Base-by-base conservation (phyloP, 2,329 filamentous ascomycete species). In the Knufia petricola region DNA sequence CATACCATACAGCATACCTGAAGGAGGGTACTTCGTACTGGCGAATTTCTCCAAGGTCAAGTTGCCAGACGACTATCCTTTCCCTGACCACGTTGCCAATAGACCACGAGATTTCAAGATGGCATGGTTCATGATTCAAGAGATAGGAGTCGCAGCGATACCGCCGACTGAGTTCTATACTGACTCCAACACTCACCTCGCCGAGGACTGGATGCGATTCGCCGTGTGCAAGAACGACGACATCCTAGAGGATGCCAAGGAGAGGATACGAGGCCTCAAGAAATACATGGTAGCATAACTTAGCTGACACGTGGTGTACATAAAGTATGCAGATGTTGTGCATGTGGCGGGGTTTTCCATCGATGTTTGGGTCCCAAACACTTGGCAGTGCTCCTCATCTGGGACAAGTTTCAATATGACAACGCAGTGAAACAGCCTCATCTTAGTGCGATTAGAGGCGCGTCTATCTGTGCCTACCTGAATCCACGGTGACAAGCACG, bases 161-260 rank as follows among this genome's bases (percentile, higher is more conserved):
- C 92, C 92, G 15, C 92, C 92, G 0, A 95, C 89, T 0, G 92
- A 98, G 67, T 98, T 98, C 67, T 96, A 95, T 65, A 95, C 90
- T 0, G 82, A 87, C 15, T 70, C 67, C 37, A 95, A 95, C 61
- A 80, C 85, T 23, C 80, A 85, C 60, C 79, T 95, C 58, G 92
- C 86, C 0, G 86, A 95, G 72, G 84, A 96, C 60, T 98, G 94
- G 70, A 75, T 98, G 61, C 77, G 92, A 20, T 96, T 96, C 64
- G 92, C 92, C 0, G 88, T 98, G 1, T 98, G 92, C 72, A 98
- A 98, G 74, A 79, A 90, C 28, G 88, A 98, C 62, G 79, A 86
- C 37, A 80, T 96, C 31, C 68, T 92, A 19, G 85, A 89, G 64
- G 77, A 77, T 48, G 86, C 86, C 2, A 90, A 90, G 73, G 78